phyloP scores from a whole-genome alignment of 345 rosid genomes.

The Pseudoturritis turrita region DNA sequence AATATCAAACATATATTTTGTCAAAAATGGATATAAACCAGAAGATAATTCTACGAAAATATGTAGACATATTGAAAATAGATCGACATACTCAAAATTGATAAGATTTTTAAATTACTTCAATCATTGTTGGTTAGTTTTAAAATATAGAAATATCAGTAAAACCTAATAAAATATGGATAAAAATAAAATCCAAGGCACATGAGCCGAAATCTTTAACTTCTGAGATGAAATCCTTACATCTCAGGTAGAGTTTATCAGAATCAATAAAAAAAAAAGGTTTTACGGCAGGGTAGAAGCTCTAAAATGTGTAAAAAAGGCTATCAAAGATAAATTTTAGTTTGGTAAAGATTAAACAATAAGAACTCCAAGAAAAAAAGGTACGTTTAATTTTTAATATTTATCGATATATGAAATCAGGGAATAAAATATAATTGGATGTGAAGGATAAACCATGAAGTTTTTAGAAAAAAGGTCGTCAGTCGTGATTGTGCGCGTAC shows the following conservation, averaged over 20 bases:
- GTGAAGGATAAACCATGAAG: constrained; percentile 13
- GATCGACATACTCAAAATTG: not conserved
- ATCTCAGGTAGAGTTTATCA: too few relatives aligned
- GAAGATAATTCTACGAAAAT: too few relatives aligned
- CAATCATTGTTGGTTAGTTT: too few relatives aligned
- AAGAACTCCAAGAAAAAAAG: not conserved
- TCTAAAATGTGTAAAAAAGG: not conserved
- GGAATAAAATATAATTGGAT: constrained; percentile 11
- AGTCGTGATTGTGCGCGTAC: constrained; percentile 34
- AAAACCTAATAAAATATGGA: too few relatives aligned
- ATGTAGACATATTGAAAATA: not conserved
- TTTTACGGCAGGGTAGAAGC: not conserved
- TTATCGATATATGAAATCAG: not conserved
- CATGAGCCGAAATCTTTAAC: too few relatives aligned
- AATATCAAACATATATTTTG: too few relatives aligned
- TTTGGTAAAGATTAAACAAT: not conserved
- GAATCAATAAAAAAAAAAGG: too few relatives aligned
- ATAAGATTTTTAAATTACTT: not conserved
- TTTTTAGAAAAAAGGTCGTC: constrained; percentile 5
- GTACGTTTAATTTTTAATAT: not conserved
- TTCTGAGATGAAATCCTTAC: too few relatives aligned
- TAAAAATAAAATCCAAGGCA: too few relatives aligned
- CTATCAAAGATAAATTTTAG: not conserved
- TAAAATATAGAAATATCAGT: too few relatives aligned
- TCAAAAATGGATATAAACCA: too few relatives aligned